Percentiles rank a stretch among this genome's conserved stretches.
phyloP scores from a whole-genome alignment of 768 basidiomycete genomes.

The Sporobolomyces pararoseus region DNA sequence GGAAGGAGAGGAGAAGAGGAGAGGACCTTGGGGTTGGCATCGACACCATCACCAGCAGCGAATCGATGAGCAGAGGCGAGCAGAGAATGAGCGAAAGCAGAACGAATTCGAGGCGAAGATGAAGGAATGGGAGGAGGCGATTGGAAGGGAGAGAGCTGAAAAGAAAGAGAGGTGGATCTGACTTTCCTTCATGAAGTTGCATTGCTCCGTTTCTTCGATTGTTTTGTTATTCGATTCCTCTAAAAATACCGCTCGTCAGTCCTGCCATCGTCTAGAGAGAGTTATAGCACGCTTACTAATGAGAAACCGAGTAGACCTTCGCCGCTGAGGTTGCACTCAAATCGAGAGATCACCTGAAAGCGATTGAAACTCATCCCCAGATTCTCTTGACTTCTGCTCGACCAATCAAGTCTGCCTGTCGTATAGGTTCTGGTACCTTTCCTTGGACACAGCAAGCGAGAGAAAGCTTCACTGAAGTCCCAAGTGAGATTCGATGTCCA shows the following conservation, averaged over 20 bases:
- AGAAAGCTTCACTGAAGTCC: slow-evolving; percentile 36
- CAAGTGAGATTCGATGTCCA: slow-evolving; percentile 44
- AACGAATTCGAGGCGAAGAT: slow-evolving; percentile 10
- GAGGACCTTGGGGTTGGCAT: slow-evolving; percentile 1
- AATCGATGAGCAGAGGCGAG: neutral
- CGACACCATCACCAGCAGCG: neutral
- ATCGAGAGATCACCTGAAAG: neutral
- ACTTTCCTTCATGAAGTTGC: neutral
- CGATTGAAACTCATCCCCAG: neutral
- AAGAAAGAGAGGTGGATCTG: slow-evolving; percentile 7
- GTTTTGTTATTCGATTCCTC: too few relatives aligned
- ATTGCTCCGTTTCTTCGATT: neutral
- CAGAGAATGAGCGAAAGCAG: neutral
- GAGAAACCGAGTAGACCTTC: too few relatives aligned
- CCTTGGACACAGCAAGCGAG: slow-evolving; percentile 32
- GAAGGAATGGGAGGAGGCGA: slow-evolving; percentile 11
- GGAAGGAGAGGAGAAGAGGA: too few relatives aligned
- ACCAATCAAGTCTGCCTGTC: slow-evolving; percentile 45
- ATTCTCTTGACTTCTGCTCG: slow-evolving; percentile 3
- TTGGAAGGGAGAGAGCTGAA: neutral
- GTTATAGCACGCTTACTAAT: too few relatives aligned
- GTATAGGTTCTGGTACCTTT: slow-evolving; percentile 46
- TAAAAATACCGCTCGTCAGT: neutral
- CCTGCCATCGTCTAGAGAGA: too few relatives aligned
- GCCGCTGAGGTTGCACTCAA: too few relatives aligned